A percentile compares a stretch with the other conserved stretches of the same genome.
Evolutionary conservation across 768 basidiomycete genomes (phyloP).

Genomic region (Vararia minispora): DNA sequence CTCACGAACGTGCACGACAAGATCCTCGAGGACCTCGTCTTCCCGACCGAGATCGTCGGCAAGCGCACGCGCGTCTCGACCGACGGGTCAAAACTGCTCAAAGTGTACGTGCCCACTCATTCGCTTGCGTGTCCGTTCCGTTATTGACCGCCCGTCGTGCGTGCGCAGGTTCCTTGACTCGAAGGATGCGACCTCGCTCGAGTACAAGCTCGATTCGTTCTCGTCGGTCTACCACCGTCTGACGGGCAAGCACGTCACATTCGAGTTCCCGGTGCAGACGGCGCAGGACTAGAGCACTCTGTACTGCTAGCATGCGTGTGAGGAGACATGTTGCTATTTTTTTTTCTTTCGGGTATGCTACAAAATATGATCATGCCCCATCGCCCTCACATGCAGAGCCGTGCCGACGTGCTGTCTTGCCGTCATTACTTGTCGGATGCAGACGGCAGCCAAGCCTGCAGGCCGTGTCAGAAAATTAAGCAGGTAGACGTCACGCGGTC

Average conservation of each 20-base stretch:
- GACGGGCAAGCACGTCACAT: conserved; percentile 94
- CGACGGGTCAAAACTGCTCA: conserved; percentile 91
- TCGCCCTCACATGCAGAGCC: background rate
- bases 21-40: conserved; percentile 98
- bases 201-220: conserved; percentile 99
- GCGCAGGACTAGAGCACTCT: conserved; percentile 47
- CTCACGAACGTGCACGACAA: conserved; percentile 96
- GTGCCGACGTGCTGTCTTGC: too few relatives aligned
- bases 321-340: conserved; percentile 23
- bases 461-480: too few relatives aligned
- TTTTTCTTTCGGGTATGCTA: conserved; percentile 15
- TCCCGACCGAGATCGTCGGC: conserved; percentile 97
- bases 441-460: too few relatives aligned
- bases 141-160: conserved; percentile 6
- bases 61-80: conserved; percentile 92
- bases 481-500: too few relatives aligned
- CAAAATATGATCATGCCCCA: conserved; percentile 3
- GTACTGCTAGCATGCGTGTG: conserved; percentile 18
- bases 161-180: conserved; percentile 80
- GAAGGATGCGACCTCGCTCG: conserved; percentile 94
- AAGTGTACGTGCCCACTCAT: conserved; percentile 66
- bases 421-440: too few relatives aligned
- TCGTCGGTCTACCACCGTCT: conserved; percentile 91
- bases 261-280: conserved; percentile 73
- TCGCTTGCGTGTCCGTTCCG: background rate